These are phyloP conservation scores for Blastocystis sp. DNA, from an alignment of 352 stramenopile species.

Conservation along the genomic window DNA sequence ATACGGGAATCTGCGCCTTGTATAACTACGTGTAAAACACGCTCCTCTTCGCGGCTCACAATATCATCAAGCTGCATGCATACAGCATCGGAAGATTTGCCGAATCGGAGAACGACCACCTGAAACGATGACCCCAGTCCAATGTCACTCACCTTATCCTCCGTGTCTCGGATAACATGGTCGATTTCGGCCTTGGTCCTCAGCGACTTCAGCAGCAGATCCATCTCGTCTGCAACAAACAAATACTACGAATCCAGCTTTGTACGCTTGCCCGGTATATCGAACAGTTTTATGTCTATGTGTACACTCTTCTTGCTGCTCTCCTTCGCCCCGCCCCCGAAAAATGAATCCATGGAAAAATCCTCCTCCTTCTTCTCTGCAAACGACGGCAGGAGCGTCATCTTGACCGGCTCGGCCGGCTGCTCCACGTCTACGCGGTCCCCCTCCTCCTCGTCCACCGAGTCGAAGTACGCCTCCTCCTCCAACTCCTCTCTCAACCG, in stretches of 20 bases:
- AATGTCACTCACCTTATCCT: constrained; percentile 73
- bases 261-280: background rate
- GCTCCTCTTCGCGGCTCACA: constrained; percentile 72
- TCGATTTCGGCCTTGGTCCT: constrained; percentile 77
- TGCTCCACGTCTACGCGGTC: background rate
- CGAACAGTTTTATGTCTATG: background rate
- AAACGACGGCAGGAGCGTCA: background rate
- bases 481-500: background rate
- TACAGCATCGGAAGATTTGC: constrained; percentile 75
- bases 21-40: constrained; percentile 73
- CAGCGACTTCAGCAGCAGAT: constrained; percentile 78
- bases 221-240: constrained; percentile 73
- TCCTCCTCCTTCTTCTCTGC: background rate
- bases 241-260: constrained; percentile 14
- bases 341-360: background rate
- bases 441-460: background rate
- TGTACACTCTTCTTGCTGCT: background rate
- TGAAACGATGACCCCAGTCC: constrained; percentile 42
- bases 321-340: background rate
- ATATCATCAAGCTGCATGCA: constrained; percentile 83
- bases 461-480: background rate
- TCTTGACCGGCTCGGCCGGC: background rate
- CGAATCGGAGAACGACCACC: constrained; percentile 81
- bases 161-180: constrained; percentile 78
- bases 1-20: constrained; percentile 79